These are phyloP conservation scores for Trichosporon sp. DNA, from an alignment of 1,284 basidiomycete species.

Conservation along the genomic window DNA sequence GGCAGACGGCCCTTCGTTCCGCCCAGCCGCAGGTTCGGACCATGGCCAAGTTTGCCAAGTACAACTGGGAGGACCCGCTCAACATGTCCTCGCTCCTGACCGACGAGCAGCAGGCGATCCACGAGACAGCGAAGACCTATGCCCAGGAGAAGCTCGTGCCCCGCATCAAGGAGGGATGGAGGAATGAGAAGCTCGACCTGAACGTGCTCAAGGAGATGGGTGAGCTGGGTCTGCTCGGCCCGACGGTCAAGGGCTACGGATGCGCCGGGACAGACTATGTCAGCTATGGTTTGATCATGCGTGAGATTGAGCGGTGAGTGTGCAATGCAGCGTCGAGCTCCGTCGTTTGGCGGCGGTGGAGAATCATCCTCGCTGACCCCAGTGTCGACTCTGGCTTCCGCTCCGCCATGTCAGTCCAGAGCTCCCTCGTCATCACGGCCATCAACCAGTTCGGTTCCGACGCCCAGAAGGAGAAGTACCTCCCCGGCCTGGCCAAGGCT, in stretches of 20 bases:
- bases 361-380: too few relatives aligned
- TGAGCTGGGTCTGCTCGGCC: constrained; percentile 76
- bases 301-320: constrained; percentile 78
- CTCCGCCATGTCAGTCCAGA: constrained; percentile 90
- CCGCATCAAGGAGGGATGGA: constrained; percentile 78
- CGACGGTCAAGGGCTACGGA: constrained; percentile 88
- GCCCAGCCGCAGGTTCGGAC: background rate
- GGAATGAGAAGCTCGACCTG: constrained; percentile 79
- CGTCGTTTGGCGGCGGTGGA: background rate
- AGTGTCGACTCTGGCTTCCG: constrained; percentile 94
- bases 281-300: constrained; percentile 85
- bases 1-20: background rate
- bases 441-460: constrained; percentile 84
- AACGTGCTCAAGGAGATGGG: constrained; percentile 87
- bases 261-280: constrained; percentile 88
- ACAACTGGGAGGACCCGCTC: constrained; percentile 75
- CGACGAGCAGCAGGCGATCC: constrained; percentile 83
- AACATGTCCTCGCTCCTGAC: constrained; percentile 70
- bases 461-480: constrained; percentile 83
- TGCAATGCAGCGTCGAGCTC: background rate
- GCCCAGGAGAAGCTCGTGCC: constrained; percentile 80
- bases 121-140: constrained; percentile 76
- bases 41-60: constrained; percentile 51
- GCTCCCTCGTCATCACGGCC: constrained; percentile 94
- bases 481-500: constrained; percentile 69